Evolutionary conservation across 768 basidiomycete species (phyloP).

Genomic region (Mycena kentingensis): DNA sequence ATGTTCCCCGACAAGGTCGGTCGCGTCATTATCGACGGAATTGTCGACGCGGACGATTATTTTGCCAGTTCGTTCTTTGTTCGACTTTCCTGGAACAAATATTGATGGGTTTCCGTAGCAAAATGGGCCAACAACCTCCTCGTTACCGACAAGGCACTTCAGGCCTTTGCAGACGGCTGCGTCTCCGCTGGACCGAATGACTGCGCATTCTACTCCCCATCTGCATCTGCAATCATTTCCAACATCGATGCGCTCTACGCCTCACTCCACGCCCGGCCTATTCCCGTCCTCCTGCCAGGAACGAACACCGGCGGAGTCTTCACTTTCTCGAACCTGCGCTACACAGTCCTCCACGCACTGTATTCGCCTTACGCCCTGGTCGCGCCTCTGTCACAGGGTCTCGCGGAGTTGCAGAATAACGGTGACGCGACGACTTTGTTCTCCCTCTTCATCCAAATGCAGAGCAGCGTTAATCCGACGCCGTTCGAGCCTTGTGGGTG

Average conservation of each 20-base stretch:
- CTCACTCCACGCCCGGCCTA: conserved; percentile 31
- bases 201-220: conserved; percentile 43
- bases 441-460: conserved; percentile 8
- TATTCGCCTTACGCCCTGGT: conserved; percentile 40
- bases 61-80: conserved; percentile 12
- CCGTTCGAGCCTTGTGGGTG: conserved; percentile 38
- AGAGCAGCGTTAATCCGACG: too few species aligned
- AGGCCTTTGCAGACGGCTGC: conserved; percentile 40
- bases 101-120: background rate
- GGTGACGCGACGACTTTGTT: conserved; percentile 36
- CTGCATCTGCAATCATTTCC: conserved; percentile 32
- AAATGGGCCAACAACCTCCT: conserved; percentile 5
- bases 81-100: background rate
- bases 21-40: conserved; percentile 19
- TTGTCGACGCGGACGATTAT: conserved; percentile 13
- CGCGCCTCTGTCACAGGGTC: conserved; percentile 34
- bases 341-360: conserved; percentile 34
- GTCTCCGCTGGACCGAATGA: conserved; percentile 36
- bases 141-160: conserved; percentile 40
- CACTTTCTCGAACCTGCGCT: conserved; percentile 35
- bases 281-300: conserved; percentile 33
- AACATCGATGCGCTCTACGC: conserved; percentile 40
- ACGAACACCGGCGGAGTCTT: conserved; percentile 42
- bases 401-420: conserved; percentile 36
- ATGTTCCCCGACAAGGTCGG: conserved; percentile 23